Conservation (phyloP, 2,329 filamentous ascomycete genomes). For the Aspergillus novofumigatus region DNA sequence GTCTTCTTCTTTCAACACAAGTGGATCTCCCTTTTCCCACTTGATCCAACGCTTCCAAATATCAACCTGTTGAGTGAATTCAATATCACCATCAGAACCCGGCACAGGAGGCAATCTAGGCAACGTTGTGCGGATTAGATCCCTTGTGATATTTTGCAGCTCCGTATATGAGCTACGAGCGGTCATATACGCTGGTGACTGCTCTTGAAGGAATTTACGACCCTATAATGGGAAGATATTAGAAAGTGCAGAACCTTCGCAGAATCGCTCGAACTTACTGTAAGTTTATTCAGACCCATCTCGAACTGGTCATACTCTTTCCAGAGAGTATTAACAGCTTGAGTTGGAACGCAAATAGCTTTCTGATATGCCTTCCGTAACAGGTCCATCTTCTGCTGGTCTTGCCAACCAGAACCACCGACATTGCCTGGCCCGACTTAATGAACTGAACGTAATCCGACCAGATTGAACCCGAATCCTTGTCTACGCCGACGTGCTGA, state of each 20-base stretch:
- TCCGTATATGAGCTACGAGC: constrained; percentile 86
- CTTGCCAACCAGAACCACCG: constrained; percentile 87
- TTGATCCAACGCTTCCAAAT: constrained; percentile 91
- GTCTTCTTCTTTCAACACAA: constrained; percentile 82
- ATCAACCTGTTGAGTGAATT: constrained; percentile 78
- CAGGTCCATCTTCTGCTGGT: constrained; percentile 95
- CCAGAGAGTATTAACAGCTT: constrained; percentile 80
- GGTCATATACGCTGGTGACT: constrained; percentile 91
- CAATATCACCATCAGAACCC: constrained; percentile 81
- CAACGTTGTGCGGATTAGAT: constrained; percentile 70
- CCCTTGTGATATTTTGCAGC: constrained; percentile 80
- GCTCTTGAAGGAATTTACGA: constrained; percentile 90
- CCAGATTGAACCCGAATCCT: constrained; percentile 86
- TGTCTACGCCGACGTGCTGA: constrained; percentile 82
- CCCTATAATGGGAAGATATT: constrained; percentile 51
- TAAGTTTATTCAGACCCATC: constrained; percentile 87
- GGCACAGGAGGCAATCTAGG: constrained; percentile 76
- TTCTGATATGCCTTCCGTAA: constrained; percentile 89
- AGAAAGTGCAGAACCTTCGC: constrained; percentile 1
- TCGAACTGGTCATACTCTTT: constrained; percentile 98
- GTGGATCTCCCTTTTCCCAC: constrained; percentile 91
- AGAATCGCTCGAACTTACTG: constrained; percentile 48
- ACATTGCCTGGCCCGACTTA: constrained; percentile 77
- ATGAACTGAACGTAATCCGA: constrained; percentile 93
- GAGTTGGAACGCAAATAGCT: constrained; percentile 81